phyloP scores from a whole-genome alignment of 1,139 yeast species.

The Pichia sp. region DNA sequence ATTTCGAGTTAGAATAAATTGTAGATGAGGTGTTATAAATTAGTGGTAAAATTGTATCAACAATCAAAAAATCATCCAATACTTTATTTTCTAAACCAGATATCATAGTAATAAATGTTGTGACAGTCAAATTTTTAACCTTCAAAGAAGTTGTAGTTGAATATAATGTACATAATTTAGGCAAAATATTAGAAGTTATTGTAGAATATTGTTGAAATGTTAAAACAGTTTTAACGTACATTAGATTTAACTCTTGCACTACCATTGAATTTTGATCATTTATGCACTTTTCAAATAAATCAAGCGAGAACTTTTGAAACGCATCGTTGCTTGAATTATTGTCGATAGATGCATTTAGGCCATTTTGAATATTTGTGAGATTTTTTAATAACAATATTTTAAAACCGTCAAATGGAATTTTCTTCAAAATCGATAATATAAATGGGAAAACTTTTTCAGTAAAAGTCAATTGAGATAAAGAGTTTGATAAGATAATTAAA shows the following conservation, averaged over 20 bases:
- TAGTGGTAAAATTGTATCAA: conserved; percentile 73
- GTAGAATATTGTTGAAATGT: conserved; percentile 68
- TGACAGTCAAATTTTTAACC: conserved; percentile 67
- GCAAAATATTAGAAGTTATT: conserved; percentile 67
- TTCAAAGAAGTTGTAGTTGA: conserved; percentile 77
- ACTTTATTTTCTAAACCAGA: conserved; percentile 39
- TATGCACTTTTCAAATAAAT: conserved; percentile 27
- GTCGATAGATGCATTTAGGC: conserved; percentile 35
- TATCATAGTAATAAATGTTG: conserved; percentile 55
- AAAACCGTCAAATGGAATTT: conserved; percentile 29
- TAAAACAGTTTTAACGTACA: conserved; percentile 47
- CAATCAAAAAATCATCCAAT: conserved; percentile 65
- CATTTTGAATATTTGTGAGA: conserved; percentile 43
- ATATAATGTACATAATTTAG: conserved; percentile 65
- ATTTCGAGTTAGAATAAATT: conserved; percentile 25
- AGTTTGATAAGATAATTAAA: conserved; percentile 57
- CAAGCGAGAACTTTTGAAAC: conserved; percentile 25
- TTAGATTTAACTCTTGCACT: conserved; percentile 39
- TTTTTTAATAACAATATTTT: conserved; percentile 33
- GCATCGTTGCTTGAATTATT: conserved; percentile 24
- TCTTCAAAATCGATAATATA: conserved; percentile 31
- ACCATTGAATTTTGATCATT: conserved; percentile 13
- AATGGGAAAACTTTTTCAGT: conserved; percentile 61
- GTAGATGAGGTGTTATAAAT: conserved; percentile 34
- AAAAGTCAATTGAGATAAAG: conserved; percentile 70